Percentiles rank a stretch among this genome's conserved stretches.
Evolutionary conservation across 2,329 filamentous ascomycete species (phyloP).

Genomic region (Sclerotinia minor): DNA sequence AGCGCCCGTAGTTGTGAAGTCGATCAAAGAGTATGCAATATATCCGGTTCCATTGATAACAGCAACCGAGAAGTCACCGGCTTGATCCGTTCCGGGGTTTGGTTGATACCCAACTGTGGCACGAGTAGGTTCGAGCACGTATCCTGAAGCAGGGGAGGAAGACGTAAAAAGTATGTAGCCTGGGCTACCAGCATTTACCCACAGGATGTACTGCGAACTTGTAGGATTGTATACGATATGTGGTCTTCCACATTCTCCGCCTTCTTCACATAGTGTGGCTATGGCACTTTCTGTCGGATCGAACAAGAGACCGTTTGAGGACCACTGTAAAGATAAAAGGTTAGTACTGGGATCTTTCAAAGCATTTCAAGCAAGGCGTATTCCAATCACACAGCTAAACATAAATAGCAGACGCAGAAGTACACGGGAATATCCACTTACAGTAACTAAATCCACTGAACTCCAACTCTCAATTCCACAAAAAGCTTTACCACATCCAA

Average conservation of each 20-base stretch:
- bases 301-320: conserved; percentile 17
- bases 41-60: conserved; percentile 33
- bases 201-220: not conserved
- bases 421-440: conserved; percentile 9
- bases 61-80: conserved; percentile 13
- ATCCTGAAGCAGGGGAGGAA: conserved; percentile 1
- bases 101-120: conserved; percentile 15
- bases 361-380: not conserved
- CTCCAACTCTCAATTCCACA: conserved; percentile 32
- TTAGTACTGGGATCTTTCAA: not conserved
- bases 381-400: not conserved
- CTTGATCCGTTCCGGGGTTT: not conserved
- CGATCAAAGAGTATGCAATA: conserved; percentile 33
- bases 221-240: conserved; percentile 8
- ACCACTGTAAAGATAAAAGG: conserved; percentile 1
- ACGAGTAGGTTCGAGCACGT: not conserved
- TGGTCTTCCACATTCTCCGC: conserved; percentile 12
- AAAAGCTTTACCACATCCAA: conserved; percentile 31
- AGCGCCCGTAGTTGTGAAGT: conserved; percentile 33
- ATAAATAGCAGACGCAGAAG: not conserved
- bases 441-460: conserved; percentile 13
- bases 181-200: conserved; percentile 11
- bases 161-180: conserved; percentile 14
- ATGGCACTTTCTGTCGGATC: conserved; percentile 2
- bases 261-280: not conserved